A percentile compares a stretch with the other conserved stretches of the same genome.
Evolutionary conservation across 148 eudicot species (phyloP).

Genomic region (Dysphania ambrosioides): DNA sequence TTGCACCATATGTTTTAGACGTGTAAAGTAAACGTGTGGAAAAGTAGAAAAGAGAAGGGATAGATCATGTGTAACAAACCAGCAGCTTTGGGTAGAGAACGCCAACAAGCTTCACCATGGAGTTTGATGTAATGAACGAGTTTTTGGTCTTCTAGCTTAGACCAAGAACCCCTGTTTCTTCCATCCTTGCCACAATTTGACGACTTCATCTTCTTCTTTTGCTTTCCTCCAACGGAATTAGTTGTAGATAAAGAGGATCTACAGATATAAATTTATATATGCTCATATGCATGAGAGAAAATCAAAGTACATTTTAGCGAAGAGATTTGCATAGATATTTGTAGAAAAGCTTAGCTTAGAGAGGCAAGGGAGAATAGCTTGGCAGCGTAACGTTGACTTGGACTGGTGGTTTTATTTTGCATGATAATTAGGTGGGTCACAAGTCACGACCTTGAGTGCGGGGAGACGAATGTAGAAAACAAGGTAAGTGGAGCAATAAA

Average conservation of each 20-base stretch:
- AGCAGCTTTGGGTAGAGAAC: slow-evolving; percentile 41
- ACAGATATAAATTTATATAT: no score
- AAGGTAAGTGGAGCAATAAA: background rate
- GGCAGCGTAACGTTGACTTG: no score
- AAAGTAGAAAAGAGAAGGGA: no score
- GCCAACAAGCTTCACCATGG: slow-evolving; percentile 48
- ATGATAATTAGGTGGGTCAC: slow-evolving; percentile 8
- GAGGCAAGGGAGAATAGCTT: background rate
- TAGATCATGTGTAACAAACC: slow-evolving; percentile 23
- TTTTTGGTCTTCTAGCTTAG: slow-evolving; percentile 46
- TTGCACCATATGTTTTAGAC: background rate
- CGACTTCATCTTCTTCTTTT: slow-evolving; percentile 30
- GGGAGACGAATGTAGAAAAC: background rate
- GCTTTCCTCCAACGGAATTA: no score
- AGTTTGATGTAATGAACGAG: slow-evolving; percentile 36
- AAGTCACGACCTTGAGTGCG: background rate
- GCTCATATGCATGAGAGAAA: background rate
- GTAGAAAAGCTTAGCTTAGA: background rate
- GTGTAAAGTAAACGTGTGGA: no score
- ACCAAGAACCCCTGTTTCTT: slow-evolving; percentile 45
- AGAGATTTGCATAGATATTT: no score
- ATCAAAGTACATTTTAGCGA: no score
- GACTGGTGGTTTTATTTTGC: slow-evolving; percentile 32
- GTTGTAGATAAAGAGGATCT: no score
- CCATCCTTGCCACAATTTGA: slow-evolving; percentile 39